Evolutionary conservation across 805 yeast genomes (phyloP).

Genomic region (Candida jianshihensis): DNA sequence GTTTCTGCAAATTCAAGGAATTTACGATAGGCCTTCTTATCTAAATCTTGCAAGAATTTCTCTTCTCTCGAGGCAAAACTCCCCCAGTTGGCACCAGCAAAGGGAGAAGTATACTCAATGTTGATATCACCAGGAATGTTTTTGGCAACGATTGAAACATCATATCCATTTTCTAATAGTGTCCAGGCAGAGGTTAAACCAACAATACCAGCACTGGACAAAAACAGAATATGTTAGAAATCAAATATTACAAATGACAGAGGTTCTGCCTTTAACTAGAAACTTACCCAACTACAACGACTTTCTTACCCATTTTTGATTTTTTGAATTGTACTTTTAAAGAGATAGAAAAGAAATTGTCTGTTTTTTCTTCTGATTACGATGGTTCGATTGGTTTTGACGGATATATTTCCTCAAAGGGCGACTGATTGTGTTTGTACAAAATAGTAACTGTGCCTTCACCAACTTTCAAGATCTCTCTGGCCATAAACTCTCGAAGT

Average conservation of each 20-base stretch:
- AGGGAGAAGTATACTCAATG: slow-evolving; percentile 53
- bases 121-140: slow-evolving; percentile 52
- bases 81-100: slow-evolving; percentile 70
- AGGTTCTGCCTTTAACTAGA: too few relatives aligned
- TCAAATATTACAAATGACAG: neutral
- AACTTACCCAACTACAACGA: slow-evolving; percentile 15
- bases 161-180: slow-evolving; percentile 33
- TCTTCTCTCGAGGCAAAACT: slow-evolving; percentile 45
- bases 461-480: slow-evolving; percentile 46
- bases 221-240: neutral
- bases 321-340: neutral
- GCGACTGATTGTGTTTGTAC: too few relatives aligned
- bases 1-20: slow-evolving; percentile 38
- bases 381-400: too few relatives aligned
- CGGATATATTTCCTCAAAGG: too few relatives aligned
- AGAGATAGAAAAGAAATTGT: too few relatives aligned
- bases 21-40: slow-evolving; percentile 40
- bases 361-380: too few relatives aligned
- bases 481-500: slow-evolving; percentile 13
- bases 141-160: slow-evolving; percentile 36
- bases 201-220: slow-evolving; percentile 44
- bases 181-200: slow-evolving; percentile 46
- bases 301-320: slow-evolving; percentile 3
- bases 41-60: slow-evolving; percentile 32
- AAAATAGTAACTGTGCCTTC: slow-evolving; percentile 45